Evolutionary conservation across 2,329 filamentous ascomycete genomes (phyloP).

Genomic region (Cladosporium sp.): DNA sequence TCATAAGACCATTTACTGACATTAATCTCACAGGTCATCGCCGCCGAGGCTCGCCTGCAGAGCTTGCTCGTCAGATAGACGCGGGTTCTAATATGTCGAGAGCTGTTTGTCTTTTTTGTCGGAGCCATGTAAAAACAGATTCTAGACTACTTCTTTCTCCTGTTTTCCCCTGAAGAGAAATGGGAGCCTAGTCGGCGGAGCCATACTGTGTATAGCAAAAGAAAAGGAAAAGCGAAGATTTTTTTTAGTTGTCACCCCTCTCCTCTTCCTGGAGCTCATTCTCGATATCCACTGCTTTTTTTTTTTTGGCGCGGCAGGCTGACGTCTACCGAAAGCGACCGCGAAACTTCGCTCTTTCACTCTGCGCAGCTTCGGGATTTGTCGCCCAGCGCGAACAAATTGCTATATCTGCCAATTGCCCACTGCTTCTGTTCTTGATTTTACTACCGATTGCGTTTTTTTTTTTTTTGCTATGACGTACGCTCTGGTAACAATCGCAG

Average conservation of each 20-base stretch:
- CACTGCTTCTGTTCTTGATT: background rate
- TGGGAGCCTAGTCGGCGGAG: slow-evolving; percentile 1
- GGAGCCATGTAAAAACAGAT: slow-evolving; percentile 10
- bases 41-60: slow-evolving; percentile 84
- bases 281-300: background rate
- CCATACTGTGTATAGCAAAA: slow-evolving; percentile 24
- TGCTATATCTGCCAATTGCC: background rate
- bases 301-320: background rate
- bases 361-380: background rate
- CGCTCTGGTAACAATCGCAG: too few relatives aligned
- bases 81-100: background rate
- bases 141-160: slow-evolving; percentile 13
- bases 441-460: background rate
- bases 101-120: background rate
- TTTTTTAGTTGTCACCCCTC: background rate
- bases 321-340: background rate
- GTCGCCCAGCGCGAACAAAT: background rate
- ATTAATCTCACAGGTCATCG: slow-evolving; percentile 65
- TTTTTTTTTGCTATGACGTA: too few relatives aligned
- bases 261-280: background rate
- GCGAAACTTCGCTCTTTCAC: background rate
- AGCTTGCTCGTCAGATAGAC: slow-evolving; percentile 77
- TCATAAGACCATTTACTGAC: background rate
- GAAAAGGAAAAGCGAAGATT: slow-evolving; percentile 14
- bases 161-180: background rate